These are phyloP conservation scores for Claviceps sorghi DNA, from an alignment of 2,329 filamentous ascomycete species.

Conservation along the genomic window DNA sequence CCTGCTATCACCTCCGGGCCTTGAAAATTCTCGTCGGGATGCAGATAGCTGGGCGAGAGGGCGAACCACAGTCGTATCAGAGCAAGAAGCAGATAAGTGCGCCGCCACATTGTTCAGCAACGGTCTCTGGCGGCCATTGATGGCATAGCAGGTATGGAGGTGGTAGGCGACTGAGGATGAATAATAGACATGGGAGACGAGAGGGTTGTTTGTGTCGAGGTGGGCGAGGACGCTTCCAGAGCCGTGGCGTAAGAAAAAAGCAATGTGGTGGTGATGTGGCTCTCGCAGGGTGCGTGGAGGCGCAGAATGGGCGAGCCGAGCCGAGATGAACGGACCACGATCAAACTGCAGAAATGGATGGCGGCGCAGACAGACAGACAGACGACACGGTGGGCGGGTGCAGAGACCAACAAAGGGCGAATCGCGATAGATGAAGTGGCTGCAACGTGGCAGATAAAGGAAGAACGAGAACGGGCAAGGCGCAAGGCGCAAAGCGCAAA, in stretches of 20 bases:
- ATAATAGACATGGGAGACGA: slow-evolving; percentile 9
- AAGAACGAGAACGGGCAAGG: background rate
- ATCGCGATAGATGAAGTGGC: background rate
- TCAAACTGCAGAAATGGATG: background rate
- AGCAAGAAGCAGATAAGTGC: slow-evolving; percentile 71
- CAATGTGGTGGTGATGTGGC: slow-evolving; percentile 1
- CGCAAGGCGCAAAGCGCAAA: no score
- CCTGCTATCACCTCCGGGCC: slow-evolving; percentile 94
- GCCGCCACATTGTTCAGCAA: slow-evolving; percentile 61
- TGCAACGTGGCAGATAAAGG: background rate
- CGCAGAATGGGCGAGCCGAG: background rate
- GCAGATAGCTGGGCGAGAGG: slow-evolving; percentile 85
- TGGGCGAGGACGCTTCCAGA: slow-evolving; percentile 4
- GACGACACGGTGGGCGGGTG: background rate
- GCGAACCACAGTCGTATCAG: slow-evolving; percentile 88
- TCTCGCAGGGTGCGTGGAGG: background rate
- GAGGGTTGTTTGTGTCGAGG: background rate
- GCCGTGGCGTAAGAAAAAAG: slow-evolving; percentile 2
- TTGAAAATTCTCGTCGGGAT: slow-evolving; percentile 98
- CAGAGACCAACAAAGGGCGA: background rate
- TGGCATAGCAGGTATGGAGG: slow-evolving; percentile 15
- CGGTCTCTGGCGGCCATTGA: slow-evolving; percentile 4
- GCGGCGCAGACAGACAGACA: background rate
- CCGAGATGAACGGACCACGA: background rate
- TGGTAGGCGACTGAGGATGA: slow-evolving; percentile 3